Evolutionary conservation across 2,329 filamentous ascomycete genomes (phyloP).

Genomic region (Xylaria sp.): DNA sequence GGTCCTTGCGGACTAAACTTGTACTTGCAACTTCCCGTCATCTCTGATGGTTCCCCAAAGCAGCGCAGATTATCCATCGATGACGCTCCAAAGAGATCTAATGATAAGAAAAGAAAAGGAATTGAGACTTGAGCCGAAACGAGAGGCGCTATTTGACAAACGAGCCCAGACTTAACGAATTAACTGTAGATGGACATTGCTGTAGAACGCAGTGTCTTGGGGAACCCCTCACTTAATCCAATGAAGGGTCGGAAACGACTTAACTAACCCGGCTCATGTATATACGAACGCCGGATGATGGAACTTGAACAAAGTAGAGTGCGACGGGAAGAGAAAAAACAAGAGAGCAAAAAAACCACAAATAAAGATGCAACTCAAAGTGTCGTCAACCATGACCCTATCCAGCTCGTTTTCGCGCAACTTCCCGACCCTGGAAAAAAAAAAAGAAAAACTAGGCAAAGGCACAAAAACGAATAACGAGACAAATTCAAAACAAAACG

Average conservation of each 20-base stretch:
- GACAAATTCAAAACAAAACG: not conserved
- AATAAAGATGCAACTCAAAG: slow-evolving; percentile 1
- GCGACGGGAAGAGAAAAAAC: not conserved
- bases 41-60: not conserved
- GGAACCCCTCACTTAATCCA: not conserved
- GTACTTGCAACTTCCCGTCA: not conserved
- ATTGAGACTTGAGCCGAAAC: not conserved
- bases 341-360: not conserved
- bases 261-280: not conserved
- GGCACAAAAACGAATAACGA: not conserved
- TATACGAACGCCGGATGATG: slow-evolving; percentile 13
- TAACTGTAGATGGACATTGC: slow-evolving; percentile 2
- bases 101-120: not conserved
- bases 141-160: not conserved
- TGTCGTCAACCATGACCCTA: not conserved
- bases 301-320: slow-evolving; percentile 9
- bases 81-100: not conserved
- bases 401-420: slow-evolving; percentile 3
- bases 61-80: not conserved
- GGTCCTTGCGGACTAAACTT: slow-evolving; percentile 23
- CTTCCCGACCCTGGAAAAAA: not conserved
- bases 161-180: not conserved
- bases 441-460: slow-evolving; percentile 10
- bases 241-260: not conserved
- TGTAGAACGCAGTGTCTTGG: not conserved